These are phyloP conservation scores for Cornus suecica DNA, from an alignment of 148 eudicot genomes.

Conservation along the genomic window DNA sequence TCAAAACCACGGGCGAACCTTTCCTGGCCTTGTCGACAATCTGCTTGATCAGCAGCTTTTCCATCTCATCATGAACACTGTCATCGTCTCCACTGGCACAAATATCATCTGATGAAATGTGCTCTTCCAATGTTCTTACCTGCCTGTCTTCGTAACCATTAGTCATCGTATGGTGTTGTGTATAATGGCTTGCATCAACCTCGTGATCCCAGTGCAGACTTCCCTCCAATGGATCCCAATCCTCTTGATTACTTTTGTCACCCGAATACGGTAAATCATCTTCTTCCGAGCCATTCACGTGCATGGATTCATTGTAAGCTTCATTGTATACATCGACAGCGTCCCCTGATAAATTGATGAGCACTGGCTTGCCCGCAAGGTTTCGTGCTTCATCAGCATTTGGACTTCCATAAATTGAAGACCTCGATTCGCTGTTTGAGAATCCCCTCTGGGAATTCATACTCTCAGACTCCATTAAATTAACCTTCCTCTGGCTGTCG, in stretches of 20 bases:
- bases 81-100: conserved; percentile 28
- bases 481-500: conserved; percentile 46
- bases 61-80: conserved; percentile 42
- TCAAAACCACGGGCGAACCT: conserved; percentile 73
- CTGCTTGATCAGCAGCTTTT: conserved; percentile 66
- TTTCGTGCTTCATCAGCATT: conserved; percentile 17
- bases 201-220: conserved; percentile 7
- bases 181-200: conserved; percentile 3
- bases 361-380: conserved; percentile 38
- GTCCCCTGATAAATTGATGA: conserved; percentile 65
- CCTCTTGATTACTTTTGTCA: not conserved
- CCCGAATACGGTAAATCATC: conserved; percentile 10
- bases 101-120: conserved; percentile 14
- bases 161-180: not conserved
- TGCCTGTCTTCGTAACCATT: not conserved
- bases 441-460: conserved; percentile 32
- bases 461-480: conserved; percentile 38
- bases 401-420: conserved; percentile 38
- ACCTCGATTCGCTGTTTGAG: conserved; percentile 30
- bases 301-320: conserved; percentile 46
- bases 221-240: not conserved
- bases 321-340: conserved; percentile 73
- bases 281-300: conserved; percentile 34
- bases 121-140: conserved; percentile 17
- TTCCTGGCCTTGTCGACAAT: conserved; percentile 81